A percentile compares a stretch with the other conserved stretches of the same genome.
These are phyloP conservation scores for Boletus bicolor DNA, from an alignment of 768 basidiomycete species.

Conservation along the genomic window DNA sequence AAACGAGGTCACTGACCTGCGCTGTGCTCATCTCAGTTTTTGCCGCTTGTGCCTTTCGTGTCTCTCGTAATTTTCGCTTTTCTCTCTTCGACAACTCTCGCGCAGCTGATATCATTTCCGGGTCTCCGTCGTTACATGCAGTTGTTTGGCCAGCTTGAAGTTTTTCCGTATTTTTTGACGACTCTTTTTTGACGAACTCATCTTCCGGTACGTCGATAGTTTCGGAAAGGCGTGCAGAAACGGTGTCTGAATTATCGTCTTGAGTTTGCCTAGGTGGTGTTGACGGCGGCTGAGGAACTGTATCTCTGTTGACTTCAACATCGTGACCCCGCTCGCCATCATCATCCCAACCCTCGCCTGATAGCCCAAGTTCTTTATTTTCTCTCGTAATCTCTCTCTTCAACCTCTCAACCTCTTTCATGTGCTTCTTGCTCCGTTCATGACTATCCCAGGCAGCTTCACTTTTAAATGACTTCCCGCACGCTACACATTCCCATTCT, in stretches of 20 bases:
- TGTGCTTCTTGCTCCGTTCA: constrained; percentile 91
- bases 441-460: constrained; percentile 97
- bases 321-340: constrained; percentile 20
- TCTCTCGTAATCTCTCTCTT: constrained; percentile 76
- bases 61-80: constrained; percentile 72
- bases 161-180: constrained; percentile 5
- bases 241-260: not conserved
- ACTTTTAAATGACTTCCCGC: constrained; percentile 82
- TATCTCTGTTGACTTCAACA: constrained; percentile 8
- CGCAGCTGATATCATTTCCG: constrained; percentile 1
- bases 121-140: not conserved
- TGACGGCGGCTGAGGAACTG: constrained; percentile 11
- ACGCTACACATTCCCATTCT: constrained; percentile 96
- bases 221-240: not conserved
- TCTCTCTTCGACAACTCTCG: constrained; percentile 69
- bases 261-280: constrained; percentile 9
- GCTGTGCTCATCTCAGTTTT: not conserved
- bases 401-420: constrained; percentile 80
- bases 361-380: constrained; percentile 55
- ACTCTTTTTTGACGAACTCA: constrained; percentile 1
- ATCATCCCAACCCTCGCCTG: constrained; percentile 36
- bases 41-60: constrained; percentile 50
- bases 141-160: constrained; percentile 2
- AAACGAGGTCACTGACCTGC: constrained; percentile 9
- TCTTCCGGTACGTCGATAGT: constrained; percentile 6